Conservation (phyloP, 2,329 filamentous ascomycete species). For the Colletotrichum sansevieriae region DNA sequence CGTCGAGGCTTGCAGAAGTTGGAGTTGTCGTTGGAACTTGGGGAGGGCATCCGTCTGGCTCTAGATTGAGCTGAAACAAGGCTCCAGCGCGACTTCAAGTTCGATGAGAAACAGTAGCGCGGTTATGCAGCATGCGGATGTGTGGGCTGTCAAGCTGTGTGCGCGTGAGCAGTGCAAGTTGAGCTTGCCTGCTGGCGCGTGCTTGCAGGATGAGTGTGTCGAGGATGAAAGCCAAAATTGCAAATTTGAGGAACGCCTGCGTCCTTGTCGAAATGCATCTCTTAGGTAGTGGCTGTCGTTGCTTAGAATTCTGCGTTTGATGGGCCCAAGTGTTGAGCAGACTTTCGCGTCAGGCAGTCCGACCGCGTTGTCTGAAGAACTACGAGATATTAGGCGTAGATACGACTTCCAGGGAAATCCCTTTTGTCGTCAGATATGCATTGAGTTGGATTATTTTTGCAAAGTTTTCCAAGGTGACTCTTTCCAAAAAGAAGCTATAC, state of each 20-base stretch:
- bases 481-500: background rate
- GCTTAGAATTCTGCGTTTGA: conserved; percentile 7
- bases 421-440: conserved; percentile 19
- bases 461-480: conserved; percentile 17
- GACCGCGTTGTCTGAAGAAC: conserved; percentile 31
- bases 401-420: conserved; percentile 17
- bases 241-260: conserved; percentile 9
- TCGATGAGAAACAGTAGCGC: conserved; percentile 34
- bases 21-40: too few relatives aligned
- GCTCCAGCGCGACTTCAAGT: conserved; percentile 34
- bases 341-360: conserved; percentile 26
- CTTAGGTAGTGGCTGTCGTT: background rate
- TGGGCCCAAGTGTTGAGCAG: conserved; percentile 16
- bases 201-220: conserved; percentile 10
- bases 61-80: conserved; percentile 33
- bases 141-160: conserved; percentile 18
- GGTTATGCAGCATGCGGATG: conserved; percentile 34
- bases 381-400: conserved; percentile 14
- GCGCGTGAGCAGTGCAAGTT: conserved; percentile 2
- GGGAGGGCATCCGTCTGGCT: background rate
- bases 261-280: background rate
- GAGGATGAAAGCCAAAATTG: background rate
- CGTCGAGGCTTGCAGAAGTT: background rate
- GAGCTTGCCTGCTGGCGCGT: conserved; percentile 17
- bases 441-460: conserved; percentile 9